Evolutionary conservation across 257 asterid species (phyloP), one percentile per base, ranked within the genome.

Genomic region (Jacaranda mimosifolia): DNA sequence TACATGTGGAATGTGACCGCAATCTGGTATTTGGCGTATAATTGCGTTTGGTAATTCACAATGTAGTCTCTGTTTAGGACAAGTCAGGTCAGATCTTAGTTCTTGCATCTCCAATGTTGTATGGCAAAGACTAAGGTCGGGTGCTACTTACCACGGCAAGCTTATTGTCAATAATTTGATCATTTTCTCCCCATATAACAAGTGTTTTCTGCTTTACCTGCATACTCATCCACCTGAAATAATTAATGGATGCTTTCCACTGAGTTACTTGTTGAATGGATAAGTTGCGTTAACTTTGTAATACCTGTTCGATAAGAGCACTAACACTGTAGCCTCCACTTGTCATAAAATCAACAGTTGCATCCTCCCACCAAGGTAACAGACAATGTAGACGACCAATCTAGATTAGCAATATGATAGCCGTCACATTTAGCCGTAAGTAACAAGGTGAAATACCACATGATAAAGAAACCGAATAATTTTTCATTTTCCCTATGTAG

Each of bases 291-390:
- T 45, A 48, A 12, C 13, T 69, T 36, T 32, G 7, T 15, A 71
- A 17, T 84, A 93, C 98, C 80, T 82, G 80, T 74, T 62, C 46
- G 72, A 95, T 93, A 71, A 84, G 88, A 46, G 86, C 46, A 78
- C 80, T 70, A 69, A 93, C 97, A 21, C 87, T 84, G 82, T 95
- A 93, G 73, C 99, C 97, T 75, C 98, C 99, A 64, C 97, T 88
- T 15, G 77, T 87, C 99, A 95, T 95, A 78, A 95, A 95, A 79
- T 93, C 90, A 57, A 95, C 97, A 10, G 90, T 89, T 11, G 96
- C 91, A 69, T 95, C 97, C 42, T 87, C 97, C 99, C 99, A 95
- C 97, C 99, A 90, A 72, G 99, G 97, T 63, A 93, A 84, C 40
- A 75, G 84, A 78, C 98, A 90, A 85, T 95, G 98, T 48, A 95